phyloP scores from a whole-genome alignment of 176 grass and related monocot species.

The Bolboschoenus planiculmis region DNA sequence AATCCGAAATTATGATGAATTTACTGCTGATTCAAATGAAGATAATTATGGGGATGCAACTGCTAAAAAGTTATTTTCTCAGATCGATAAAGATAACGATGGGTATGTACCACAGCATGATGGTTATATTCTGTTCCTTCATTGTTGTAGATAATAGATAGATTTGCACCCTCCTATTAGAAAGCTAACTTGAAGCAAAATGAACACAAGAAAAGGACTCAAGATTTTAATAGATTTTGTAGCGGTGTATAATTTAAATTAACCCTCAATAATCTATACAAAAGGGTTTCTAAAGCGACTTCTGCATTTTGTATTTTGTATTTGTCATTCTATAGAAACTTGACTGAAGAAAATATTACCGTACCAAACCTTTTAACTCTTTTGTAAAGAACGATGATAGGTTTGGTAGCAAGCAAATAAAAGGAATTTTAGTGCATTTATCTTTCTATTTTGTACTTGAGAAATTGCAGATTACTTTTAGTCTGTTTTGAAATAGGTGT shows the following conservation, averaged over 20 bases:
- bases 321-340: neutral
- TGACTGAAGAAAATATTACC: neutral
- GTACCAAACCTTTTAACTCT: neutral
- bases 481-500: neutral
- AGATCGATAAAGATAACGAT: slow-evolving; percentile 83
- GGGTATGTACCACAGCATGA: slow-evolving; percentile 47
- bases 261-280: neutral
- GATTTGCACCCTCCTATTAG: slow-evolving; percentile 1
- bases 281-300: neutral
- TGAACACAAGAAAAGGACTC: neutral
- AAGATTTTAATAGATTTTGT: neutral
- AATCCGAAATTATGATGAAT: slow-evolving; percentile 61
- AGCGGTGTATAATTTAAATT: neutral
- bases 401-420: neutral
- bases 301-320: neutral
- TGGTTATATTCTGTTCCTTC: neutral
- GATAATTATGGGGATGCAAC: slow-evolving; percentile 55
- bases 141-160: neutral
- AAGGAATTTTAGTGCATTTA: neutral
- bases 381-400: neutral
- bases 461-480: neutral
- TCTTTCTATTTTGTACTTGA: neutral
- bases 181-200: neutral
- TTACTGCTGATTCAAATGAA: slow-evolving; percentile 38
- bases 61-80: slow-evolving; percentile 73